Base-by-base conservation (phyloP, 345 rosid genomes). In the Pistacia integerrima region DNA sequence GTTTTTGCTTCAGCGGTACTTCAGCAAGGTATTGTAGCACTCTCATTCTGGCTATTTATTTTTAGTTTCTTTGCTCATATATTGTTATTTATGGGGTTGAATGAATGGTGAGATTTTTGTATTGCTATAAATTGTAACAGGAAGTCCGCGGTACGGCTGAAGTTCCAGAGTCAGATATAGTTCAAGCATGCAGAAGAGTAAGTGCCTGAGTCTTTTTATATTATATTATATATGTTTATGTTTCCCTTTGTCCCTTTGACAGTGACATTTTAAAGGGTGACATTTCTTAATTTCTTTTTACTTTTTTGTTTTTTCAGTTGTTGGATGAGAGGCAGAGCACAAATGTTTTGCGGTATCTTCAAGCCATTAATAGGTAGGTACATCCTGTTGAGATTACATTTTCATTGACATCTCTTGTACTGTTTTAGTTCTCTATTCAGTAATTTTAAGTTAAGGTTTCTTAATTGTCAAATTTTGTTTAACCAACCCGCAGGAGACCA, bases 141-240 rank as follows among this genome's bases (percentile, higher is more conserved):
- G 99, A 95, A 86, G 97, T 88, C 77, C 94, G 94, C 72, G 99
- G 98, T 65, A 85, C 82, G 76, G 74, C 88, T 17, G 97, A 92
- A 81, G 80, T 92, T 69, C 92, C 93, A 18, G 99, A 95, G 81
- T 95, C 99, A 3, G 99, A 95, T 85, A 90, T 89, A 63, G 99
- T 90, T 57, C 94, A 88, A 82, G 91, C 97, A 56, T 93, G 99
- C 88, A 85, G 94, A 89, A 88, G 89, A 82, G 99, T 95, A 35
- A 76, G 87, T 77, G 20, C 52, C 76, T 73, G 51, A 59, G 54
- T 54, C 18, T 61, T 68, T 51, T 17, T 35, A 57, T 22, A 17
- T 48, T 57, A 5, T 5, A 35, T 60, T 17, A 52, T 66, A 60
- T 66, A 30, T 63, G 8, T 62, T 8, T 73, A 28, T 18, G 18